phyloP scores from a whole-genome alignment of 768 basidiomycete genomes.

The Collybiopsis luxurians region DNA sequence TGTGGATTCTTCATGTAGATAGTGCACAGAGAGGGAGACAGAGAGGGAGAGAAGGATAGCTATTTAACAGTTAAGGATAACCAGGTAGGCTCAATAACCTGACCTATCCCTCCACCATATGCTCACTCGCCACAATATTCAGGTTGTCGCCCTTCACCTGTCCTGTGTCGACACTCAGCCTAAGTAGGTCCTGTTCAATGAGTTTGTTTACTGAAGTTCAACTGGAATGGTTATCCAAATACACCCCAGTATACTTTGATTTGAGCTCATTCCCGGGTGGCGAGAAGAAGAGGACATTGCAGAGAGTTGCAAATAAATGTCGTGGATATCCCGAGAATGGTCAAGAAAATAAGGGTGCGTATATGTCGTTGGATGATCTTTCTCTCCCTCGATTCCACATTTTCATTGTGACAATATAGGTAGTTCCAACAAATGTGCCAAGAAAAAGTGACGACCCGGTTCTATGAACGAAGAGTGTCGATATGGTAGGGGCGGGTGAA shows the following conservation, averaged over 20 bases:
- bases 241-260: slow-evolving; percentile 68
- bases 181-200: slow-evolving; percentile 92
- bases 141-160: slow-evolving; percentile 81
- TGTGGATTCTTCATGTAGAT: slow-evolving; percentile 99
- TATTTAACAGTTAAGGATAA: slow-evolving; percentile 96
- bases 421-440: too few species aligned
- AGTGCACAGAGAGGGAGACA: slow-evolving; percentile 93
- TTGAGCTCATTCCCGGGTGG: slow-evolving; percentile 59
- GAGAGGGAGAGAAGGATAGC: slow-evolving; percentile 82
- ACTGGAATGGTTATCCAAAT: slow-evolving; percentile 83
- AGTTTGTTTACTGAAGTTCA: slow-evolving; percentile 91
- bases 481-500: too few species aligned
- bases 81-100: slow-evolving; percentile 52
- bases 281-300: slow-evolving; percentile 65
- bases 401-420: too few species aligned
- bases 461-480: too few species aligned
- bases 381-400: too few species aligned
- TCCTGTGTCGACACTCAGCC: slow-evolving; percentile 87
- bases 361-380: too few species aligned
- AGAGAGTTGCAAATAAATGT: slow-evolving; percentile 52
- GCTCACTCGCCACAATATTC: slow-evolving; percentile 4
- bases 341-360: too few species aligned
- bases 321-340: too few species aligned
- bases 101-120: not conserved
- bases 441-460: too few species aligned